phyloP scores from a whole-genome alignment of 345 rosid species.

The Ceriops tagal region DNA sequence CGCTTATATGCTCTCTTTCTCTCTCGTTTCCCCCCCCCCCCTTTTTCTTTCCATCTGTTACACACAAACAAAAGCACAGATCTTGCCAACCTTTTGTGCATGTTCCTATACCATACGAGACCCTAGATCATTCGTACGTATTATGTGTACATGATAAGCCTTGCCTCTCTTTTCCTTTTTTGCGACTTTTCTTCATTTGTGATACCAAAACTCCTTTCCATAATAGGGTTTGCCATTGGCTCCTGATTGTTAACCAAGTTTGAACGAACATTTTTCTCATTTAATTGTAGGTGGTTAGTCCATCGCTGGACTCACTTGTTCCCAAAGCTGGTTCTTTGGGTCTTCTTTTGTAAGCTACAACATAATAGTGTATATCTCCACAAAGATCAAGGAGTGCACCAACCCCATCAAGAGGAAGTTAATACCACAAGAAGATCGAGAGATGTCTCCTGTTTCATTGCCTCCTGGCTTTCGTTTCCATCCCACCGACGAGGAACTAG shows the following conservation, averaged over 20 bases:
- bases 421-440: not conserved
- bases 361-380: not conserved
- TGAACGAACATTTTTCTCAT: too few relatives aligned
- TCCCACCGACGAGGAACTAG: conserved; percentile 33
- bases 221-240: too few relatives aligned
- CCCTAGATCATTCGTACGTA: too few relatives aligned
- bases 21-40: conserved; percentile 4
- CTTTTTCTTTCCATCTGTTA: conserved; percentile 7
- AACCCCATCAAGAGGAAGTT: not conserved
- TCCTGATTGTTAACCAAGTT: too few relatives aligned
- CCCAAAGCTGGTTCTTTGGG: too few relatives aligned
- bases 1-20: not conserved
- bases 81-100: not conserved
- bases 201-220: too few relatives aligned
- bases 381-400: not conserved
- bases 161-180: too few relatives aligned
- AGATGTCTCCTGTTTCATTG: conserved; percentile 33
- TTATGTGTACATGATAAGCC: too few relatives aligned
- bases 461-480: conserved; percentile 38
- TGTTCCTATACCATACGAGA: not conserved
- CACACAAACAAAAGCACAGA: not conserved
- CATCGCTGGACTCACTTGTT: too few relatives aligned
- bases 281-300: too few relatives aligned
- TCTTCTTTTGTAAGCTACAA: not conserved
- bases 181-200: too few relatives aligned